A percentile compares a stretch with the other conserved stretches of the same genome.
Evolutionary conservation across 2,329 filamentous ascomycete species (phyloP).

Genomic region (Fusarium denticulatum): DNA sequence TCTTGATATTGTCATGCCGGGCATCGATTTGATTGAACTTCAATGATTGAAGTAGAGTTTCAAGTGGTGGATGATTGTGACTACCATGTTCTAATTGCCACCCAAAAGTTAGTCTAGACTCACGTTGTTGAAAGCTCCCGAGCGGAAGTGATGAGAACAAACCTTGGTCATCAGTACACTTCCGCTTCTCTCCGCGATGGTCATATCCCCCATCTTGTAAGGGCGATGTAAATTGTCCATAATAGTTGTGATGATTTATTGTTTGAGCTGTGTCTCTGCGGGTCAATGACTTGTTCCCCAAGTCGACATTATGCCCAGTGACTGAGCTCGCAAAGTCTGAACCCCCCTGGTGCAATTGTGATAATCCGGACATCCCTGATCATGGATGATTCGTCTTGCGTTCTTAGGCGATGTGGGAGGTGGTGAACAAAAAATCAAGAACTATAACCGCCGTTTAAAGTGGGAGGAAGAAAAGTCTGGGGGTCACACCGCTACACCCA

Average conservation of each 20-base stretch:
- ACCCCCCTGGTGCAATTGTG: neutral
- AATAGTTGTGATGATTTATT: neutral
- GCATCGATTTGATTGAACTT: slow-evolving; percentile 25
- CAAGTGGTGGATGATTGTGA: rapidly evolving
- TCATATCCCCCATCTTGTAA: rapidly evolving
- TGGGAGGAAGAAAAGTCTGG: rapidly evolving
- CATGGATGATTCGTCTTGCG: rapidly evolving
- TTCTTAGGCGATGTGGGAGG: rapidly evolving
- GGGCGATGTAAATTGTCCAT: neutral
- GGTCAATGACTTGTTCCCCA: neutral
- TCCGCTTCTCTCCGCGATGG: neutral
- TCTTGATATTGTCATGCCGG: slow-evolving; percentile 12
- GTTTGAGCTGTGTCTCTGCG: neutral
- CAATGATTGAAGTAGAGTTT: neutral
- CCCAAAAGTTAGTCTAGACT: rapidly evolving
- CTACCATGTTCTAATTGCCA: neutral
- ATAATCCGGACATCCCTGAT: neutral
- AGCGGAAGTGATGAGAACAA: neutral
- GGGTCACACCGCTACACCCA: neutral
- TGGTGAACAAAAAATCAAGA: rapidly evolving
- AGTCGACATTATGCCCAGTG: neutral
- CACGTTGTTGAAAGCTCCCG: rapidly evolving
- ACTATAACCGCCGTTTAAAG: rapidly evolving
- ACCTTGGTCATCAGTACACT: neutral
- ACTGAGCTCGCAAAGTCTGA: neutral